A percentile compares a stretch with the other conserved stretches of the same genome.
phyloP scores from a whole-genome alignment of 1,284 basidiomycete species.

The Puccinia triticina region DNA sequence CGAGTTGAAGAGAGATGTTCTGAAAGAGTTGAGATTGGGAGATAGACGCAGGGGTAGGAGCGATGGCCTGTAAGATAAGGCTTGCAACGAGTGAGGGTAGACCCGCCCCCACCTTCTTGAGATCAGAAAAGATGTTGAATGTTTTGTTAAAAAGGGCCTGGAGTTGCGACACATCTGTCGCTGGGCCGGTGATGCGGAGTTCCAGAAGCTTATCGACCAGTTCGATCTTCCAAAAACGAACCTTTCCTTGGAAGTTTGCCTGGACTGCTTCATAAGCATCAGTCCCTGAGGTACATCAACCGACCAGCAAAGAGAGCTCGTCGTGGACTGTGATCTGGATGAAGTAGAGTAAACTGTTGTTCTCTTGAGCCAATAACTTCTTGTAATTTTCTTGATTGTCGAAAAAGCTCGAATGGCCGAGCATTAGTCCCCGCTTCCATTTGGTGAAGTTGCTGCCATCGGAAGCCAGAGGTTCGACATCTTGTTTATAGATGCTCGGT shows the following conservation, averaged over 20 bases:
- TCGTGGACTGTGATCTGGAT: conserved; percentile 5
- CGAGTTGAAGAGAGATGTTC: not conserved
- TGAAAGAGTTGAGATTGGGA: not conserved
- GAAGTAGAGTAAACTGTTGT: not conserved
- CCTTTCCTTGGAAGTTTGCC: not conserved
- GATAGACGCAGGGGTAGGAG: not conserved
- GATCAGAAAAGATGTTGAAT: not conserved
- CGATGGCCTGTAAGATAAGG: not conserved
- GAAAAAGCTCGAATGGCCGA: too few relatives aligned
- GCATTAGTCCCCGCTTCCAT: too few relatives aligned
- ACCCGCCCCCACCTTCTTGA: not conserved
- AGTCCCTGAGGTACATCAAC: not conserved
- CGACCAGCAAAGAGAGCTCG: not conserved
- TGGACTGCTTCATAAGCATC: not conserved
- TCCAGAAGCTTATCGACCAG: not conserved
- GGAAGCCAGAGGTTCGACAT: too few relatives aligned
- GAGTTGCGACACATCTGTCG: not conserved
- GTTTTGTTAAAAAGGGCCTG: not conserved
- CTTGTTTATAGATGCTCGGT: too few relatives aligned
- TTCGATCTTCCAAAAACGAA: not conserved
- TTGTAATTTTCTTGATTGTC: not conserved
- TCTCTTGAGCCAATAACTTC: not conserved
- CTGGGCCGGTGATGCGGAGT: not conserved
- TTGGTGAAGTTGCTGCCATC: too few relatives aligned
- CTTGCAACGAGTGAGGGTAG: not conserved